Percentiles rank a stretch among this genome's conserved stretches.
Conservation (phyloP, 2,329 filamentous ascomycete genomes). For the Fusarium anguioides region DNA sequence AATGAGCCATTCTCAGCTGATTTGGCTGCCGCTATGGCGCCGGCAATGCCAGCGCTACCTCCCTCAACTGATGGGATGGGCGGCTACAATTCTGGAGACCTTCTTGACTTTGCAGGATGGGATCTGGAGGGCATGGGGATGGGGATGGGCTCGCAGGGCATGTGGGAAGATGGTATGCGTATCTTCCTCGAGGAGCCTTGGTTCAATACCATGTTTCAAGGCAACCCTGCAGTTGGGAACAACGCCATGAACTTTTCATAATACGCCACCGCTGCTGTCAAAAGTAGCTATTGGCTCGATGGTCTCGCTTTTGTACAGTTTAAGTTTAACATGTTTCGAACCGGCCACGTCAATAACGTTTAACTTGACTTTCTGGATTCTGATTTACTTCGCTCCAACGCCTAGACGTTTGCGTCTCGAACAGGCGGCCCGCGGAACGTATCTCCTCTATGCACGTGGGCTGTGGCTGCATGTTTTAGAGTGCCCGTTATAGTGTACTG, state of each 20-base stretch:
- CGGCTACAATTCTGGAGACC: slow-evolving; percentile 26
- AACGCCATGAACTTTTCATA: slow-evolving; percentile 51
- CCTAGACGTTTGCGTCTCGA: slow-evolving; percentile 3
- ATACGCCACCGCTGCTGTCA: background rate
- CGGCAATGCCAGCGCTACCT: slow-evolving; percentile 35
- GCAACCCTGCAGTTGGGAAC: slow-evolving; percentile 47
- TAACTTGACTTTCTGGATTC: background rate
- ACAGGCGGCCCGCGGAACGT: slow-evolving; percentile 1
- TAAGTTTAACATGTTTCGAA: background rate
- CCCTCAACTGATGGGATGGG: slow-evolving; percentile 18
- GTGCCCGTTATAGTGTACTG: background rate
- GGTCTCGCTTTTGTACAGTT: background rate
- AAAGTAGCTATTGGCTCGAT: background rate
- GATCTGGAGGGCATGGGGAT: slow-evolving; percentile 49
- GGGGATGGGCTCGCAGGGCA: slow-evolving; percentile 41
- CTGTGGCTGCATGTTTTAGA: slow-evolving; percentile 6
- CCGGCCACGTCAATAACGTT: slow-evolving; percentile 4
- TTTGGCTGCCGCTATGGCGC: slow-evolving; percentile 44
- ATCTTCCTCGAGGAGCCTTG: slow-evolving; percentile 56
- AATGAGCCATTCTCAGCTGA: slow-evolving; percentile 35
- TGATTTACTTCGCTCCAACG: background rate
- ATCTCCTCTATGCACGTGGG: background rate
- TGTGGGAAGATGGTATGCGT: slow-evolving; percentile 50
- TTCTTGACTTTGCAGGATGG: slow-evolving; percentile 42
- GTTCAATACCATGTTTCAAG: slow-evolving; percentile 53